Percentiles rank a stretch among this genome's conserved stretches.
Evolutionary conservation across 352 stramenopile species (phyloP).

Genomic region (Globisporangium takayamanum): DNA sequence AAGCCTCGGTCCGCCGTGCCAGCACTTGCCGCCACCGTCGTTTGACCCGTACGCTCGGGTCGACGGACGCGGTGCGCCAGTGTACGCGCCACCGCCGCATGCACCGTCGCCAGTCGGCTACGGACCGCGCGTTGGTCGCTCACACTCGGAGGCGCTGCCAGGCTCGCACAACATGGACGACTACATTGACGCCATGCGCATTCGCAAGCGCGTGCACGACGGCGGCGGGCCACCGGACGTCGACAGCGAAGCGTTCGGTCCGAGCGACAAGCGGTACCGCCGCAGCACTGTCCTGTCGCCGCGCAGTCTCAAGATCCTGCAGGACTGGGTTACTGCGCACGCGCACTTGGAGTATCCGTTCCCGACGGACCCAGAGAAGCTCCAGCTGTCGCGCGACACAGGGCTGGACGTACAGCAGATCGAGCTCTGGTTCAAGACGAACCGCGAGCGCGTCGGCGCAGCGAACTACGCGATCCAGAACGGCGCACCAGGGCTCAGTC

Average conservation of each 20-base stretch:
- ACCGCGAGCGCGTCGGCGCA: conserved; percentile 48
- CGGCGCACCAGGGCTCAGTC: conserved; percentile 15
- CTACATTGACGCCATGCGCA: conserved; percentile 62
- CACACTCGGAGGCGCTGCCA: conserved; percentile 56
- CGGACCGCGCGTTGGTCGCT: conserved; percentile 41
- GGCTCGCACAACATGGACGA: conserved; percentile 39
- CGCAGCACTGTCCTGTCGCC: conserved; percentile 50
- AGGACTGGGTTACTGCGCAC: conserved; percentile 70
- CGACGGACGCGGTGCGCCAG: conserved; percentile 12
- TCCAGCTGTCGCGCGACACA: conserved; percentile 68
- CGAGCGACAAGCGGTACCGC: conserved; percentile 40
- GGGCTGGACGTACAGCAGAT: conserved; percentile 76
- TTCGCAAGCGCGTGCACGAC: conserved; percentile 55
- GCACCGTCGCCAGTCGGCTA: conserved; percentile 14
- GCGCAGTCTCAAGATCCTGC: conserved; percentile 64
- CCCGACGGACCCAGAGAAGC: conserved; percentile 57
- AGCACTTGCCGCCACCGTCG: conserved; percentile 5
- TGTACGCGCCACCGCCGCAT: conserved; percentile 19
- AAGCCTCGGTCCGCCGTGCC: conserved; percentile 28
- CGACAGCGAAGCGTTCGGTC: conserved; percentile 8
- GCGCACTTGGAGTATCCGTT: conserved; percentile 57
- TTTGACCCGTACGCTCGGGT: conserved; percentile 15
- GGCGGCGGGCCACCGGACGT: conserved; percentile 21
- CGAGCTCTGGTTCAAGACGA: conserved; percentile 80
- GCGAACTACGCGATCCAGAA: conserved; percentile 22